These are phyloP conservation scores for Mimosa pudica DNA, from an alignment of 306 rosid species.

Conservation along the genomic window DNA sequence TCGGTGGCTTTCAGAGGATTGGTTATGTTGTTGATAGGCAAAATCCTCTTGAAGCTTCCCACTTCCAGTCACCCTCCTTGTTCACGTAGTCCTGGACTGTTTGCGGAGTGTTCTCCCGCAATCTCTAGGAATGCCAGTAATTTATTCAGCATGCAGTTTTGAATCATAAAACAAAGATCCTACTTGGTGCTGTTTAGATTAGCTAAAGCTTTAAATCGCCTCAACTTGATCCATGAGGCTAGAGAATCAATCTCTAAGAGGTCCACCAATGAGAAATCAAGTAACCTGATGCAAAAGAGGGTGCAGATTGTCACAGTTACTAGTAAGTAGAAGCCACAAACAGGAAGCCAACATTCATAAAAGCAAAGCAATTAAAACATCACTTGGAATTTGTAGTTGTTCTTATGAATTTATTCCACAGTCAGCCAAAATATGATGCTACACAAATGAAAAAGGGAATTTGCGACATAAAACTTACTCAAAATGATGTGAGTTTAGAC, in stretches of 20 bases:
- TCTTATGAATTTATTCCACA: conserved; percentile 15
- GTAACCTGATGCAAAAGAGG: conserved; percentile 25
- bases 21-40: neutral
- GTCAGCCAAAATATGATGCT: conserved; percentile 32
- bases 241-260: conserved; percentile 27
- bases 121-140: neutral
- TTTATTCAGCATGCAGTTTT: neutral
- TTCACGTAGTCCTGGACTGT: neutral
- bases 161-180: conserved; percentile 6
- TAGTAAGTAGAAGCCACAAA: neutral
- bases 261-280: conserved; percentile 24
- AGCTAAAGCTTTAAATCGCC: neutral
- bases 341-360: conserved; percentile 30
- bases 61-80: neutral
- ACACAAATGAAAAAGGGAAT: conserved; percentile 18
- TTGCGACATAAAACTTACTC: conserved; percentile 26
- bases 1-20: neutral
- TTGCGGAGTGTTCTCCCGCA: neutral
- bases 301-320: conserved; percentile 12
- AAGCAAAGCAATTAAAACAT: conserved; percentile 16
- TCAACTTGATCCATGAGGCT: conserved; percentile 20
- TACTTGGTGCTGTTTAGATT: neutral
- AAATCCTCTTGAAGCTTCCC: neutral
- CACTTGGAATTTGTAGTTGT: conserved; percentile 1
- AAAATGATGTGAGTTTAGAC: conserved; percentile 22